Evolutionary conservation across 2,329 filamentous ascomycete species (phyloP), one percentile per base, ranked within the genome.

Genomic region (Calonectria naviculata): DNA sequence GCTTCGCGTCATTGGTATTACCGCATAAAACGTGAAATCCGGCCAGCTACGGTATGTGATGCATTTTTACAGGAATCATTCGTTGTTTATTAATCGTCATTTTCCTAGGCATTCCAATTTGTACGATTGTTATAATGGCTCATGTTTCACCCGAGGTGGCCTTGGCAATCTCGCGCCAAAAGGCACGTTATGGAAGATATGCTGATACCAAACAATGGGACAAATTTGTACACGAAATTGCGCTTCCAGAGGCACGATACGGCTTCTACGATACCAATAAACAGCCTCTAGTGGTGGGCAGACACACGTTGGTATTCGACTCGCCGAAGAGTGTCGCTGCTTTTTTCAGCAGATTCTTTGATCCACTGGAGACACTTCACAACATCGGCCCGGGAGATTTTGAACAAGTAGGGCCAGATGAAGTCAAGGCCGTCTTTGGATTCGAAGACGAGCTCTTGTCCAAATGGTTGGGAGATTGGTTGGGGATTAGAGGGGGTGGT

Each of bases 141-240:
- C 19, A 68, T 26, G 54, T 76, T 61, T 68, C 76, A 5, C 74
- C 77, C 3, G 74, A 80, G 21, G 71, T 77, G 6, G 73, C 73
- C 24, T 61, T 73, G 60, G 74, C 73, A 9, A 80, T 81, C 68
- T 72, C 71, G 21, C 71, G 68, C 47, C 76, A 80, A 70, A 81
- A 80, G 66, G 71, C 75, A 12, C 75, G 75, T 13, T 80, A 80
- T 58, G 74, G 65, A 31, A 73, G 75, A 58, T 78, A 77, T 64
- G 74, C 76, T 58, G 78, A 81, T 69, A 77, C 74, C 1, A 78
- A 75, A 42, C 74, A 78, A 36, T 78, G 74, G 73, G 70, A 78
- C 38, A 72, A 71, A 17, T 78, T 75, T 38, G 76, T 68, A 29
- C 52, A 54, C 4, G 76, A 76, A 19, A 68, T 80, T 19, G 73